phyloP scores from a whole-genome alignment of 2,329 filamentous ascomycete species.

The Fusarium hainanense region DNA sequence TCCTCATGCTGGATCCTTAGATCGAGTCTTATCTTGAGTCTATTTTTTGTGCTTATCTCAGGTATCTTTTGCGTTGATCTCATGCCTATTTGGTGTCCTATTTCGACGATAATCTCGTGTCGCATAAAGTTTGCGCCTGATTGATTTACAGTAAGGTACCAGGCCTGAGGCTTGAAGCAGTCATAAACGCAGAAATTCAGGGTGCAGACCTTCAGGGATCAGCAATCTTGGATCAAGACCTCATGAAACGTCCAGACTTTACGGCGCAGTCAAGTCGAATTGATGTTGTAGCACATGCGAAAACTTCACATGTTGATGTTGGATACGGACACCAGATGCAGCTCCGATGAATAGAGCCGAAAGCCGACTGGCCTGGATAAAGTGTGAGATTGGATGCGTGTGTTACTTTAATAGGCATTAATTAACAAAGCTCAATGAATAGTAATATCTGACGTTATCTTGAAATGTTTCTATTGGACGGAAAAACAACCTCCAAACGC shows the following conservation, averaged over 20 bases:
- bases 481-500: constrained; percentile 29
- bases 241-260: background rate
- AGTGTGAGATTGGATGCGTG: background rate
- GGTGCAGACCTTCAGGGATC: constrained; percentile 2
- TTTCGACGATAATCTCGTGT: background rate
- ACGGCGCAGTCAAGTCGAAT: background rate
- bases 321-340: constrained; percentile 21
- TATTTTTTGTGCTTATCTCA: background rate
- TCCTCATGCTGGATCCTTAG: background rate
- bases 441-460: constrained; percentile 25
- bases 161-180: background rate
- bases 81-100: background rate
- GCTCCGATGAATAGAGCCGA: constrained; percentile 23
- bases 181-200: background rate
- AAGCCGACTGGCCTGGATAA: constrained; percentile 35
- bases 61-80: background rate
- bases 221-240: background rate
- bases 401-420: constrained; percentile 19
- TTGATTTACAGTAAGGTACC: background rate
- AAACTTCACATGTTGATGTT: constrained; percentile 23
- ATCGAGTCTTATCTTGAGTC: background rate
- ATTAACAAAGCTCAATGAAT: constrained; percentile 15
- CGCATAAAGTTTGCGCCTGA: background rate
- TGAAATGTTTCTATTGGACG: constrained; percentile 27
- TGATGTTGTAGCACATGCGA: background rate